Evolutionary conservation across 306 rosid species (phyloP).

Genomic region (Leucaena leucocephala): DNA sequence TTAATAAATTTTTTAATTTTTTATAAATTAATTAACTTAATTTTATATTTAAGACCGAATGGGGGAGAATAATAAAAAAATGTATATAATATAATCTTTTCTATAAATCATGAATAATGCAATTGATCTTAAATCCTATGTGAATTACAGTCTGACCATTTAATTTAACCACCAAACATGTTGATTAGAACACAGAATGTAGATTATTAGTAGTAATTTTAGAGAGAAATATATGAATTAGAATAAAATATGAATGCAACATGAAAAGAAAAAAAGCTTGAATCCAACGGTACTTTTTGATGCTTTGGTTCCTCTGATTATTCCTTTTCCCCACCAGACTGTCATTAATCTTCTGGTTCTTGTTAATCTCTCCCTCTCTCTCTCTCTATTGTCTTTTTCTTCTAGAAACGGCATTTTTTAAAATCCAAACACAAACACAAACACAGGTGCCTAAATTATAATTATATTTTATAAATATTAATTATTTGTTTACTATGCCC

Average conservation of each 20-base stretch:
- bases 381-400: not conserved
- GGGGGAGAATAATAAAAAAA: too few relatives aligned
- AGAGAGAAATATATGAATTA: not conserved
- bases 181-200: not conserved
- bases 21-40: too few relatives aligned
- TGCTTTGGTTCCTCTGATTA: not conserved
- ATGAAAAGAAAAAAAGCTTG: too few relatives aligned
- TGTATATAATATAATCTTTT: too few relatives aligned
- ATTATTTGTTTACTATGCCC: not conserved
- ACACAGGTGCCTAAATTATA: too few relatives aligned
- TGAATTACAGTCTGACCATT: too few relatives aligned
- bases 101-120: too few relatives aligned
- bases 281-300: too few relatives aligned
- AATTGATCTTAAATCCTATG: too few relatives aligned
- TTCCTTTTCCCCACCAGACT: not conserved
- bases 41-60: too few relatives aligned
- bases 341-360: not conserved
- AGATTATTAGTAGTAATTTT: not conserved
- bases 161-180: not conserved
- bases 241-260: not conserved
- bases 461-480: not conserved
- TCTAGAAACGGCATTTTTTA: not conserved
- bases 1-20: too few relatives aligned
- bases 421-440: too few relatives aligned
- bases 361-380: not conserved